Conservation (phyloP, 202 grass and related monocot species). For the Zizania palustris region DNA sequence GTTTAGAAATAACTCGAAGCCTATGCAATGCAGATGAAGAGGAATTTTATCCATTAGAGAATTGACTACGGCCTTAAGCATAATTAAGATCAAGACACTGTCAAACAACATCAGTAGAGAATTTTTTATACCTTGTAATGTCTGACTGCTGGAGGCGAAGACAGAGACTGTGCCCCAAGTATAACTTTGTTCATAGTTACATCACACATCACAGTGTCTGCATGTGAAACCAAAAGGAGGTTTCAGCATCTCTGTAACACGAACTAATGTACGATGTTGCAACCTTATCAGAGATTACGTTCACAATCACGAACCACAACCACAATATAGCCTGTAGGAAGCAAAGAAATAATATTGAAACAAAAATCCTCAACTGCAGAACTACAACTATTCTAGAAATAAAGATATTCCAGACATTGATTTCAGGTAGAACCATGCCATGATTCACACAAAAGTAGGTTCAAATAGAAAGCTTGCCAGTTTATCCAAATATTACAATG, state of each 20-base stretch:
- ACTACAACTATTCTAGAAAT: neutral
- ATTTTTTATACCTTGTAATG: slow-evolving; percentile 35
- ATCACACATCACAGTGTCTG: neutral
- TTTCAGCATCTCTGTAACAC: slow-evolving; percentile 33
- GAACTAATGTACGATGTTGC: slow-evolving; percentile 28
- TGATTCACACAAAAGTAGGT: neutral
- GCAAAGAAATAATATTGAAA: slow-evolving; percentile 16
- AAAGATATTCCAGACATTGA: neutral
- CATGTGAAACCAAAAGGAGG: slow-evolving; percentile 34
- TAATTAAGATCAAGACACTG: slow-evolving; percentile 30
- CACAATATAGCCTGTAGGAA: slow-evolving; percentile 3
- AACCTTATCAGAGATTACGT: slow-evolving; percentile 34
- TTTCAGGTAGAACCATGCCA: slow-evolving; percentile 10
- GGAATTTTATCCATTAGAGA: slow-evolving; percentile 51
- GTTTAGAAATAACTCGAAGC: slow-evolving; percentile 21
- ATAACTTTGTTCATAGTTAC: neutral
- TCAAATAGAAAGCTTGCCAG: neutral
- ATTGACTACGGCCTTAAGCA: slow-evolving; percentile 41
- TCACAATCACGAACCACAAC: slow-evolving; percentile 14
- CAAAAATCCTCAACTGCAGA: neutral
- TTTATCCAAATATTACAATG: slow-evolving; percentile 28
- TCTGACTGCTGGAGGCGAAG: slow-evolving; percentile 35
- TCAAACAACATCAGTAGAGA: slow-evolving; percentile 23
- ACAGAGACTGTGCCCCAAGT: slow-evolving; percentile 18
- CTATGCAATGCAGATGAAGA: slow-evolving; percentile 52